phyloP scores from a whole-genome alignment of 2,329 filamentous ascomycete species.

The Trichoderma sp. region DNA sequence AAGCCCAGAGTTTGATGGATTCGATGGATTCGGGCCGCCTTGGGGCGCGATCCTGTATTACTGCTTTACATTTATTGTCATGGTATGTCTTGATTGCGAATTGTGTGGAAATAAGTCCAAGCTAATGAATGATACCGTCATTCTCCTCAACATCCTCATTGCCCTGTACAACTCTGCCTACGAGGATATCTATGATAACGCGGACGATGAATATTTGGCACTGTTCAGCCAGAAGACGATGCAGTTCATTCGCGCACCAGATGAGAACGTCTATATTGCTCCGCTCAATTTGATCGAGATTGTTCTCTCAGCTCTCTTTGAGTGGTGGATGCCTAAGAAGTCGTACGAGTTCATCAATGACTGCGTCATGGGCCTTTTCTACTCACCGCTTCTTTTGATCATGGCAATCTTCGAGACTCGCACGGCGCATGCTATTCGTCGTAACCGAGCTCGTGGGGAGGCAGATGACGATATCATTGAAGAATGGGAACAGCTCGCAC shows the following conservation, averaged over 20 bases:
- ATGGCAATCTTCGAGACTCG: slow-evolving; percentile 72
- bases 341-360: slow-evolving; percentile 84
- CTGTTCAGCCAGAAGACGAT: slow-evolving; percentile 93
- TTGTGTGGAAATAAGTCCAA: background rate
- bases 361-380: slow-evolving; percentile 80
- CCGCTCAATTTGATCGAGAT: slow-evolving; percentile 95
- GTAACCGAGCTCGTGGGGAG: slow-evolving; percentile 77
- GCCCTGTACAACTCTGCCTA: slow-evolving; percentile 97
- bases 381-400: slow-evolving; percentile 78
- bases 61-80: slow-evolving; percentile 95
- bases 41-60: slow-evolving; percentile 97
- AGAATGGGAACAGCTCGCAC: slow-evolving; percentile 86
- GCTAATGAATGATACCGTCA: slow-evolving; percentile 36
- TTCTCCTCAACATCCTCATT: slow-evolving; percentile 94
- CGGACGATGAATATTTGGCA: slow-evolving; percentile 92
- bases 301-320: slow-evolving; percentile 73
- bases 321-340: slow-evolving; percentile 88
- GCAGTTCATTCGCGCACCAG: slow-evolving; percentile 93
- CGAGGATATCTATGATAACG: slow-evolving; percentile 90
- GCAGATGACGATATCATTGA: slow-evolving; percentile 86
- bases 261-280: slow-evolving; percentile 97
- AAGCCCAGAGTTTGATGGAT: slow-evolving; percentile 83
- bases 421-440: slow-evolving; percentile 65
- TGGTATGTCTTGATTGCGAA: slow-evolving; percentile 56
- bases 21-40: slow-evolving; percentile 87